phyloP scores from a whole-genome alignment of 2,329 filamentous ascomycete species.

The Annulohypoxylon truncatum region DNA sequence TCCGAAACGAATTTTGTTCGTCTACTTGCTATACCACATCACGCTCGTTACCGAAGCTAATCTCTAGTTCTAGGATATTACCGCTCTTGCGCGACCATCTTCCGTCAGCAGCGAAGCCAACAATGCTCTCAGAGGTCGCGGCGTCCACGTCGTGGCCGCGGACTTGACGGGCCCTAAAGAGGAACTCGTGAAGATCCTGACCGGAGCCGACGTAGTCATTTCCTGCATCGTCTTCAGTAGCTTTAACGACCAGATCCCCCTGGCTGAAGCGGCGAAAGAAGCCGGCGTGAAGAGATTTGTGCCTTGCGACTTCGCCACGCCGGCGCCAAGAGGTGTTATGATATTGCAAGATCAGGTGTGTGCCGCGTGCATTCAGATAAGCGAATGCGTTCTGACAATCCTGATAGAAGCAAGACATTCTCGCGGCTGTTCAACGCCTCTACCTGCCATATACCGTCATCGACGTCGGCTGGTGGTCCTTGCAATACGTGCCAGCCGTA shows the following conservation, averaged over 20 bases:
- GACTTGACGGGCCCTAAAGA: conserved; percentile 58
- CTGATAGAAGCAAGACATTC: conserved; percentile 37
- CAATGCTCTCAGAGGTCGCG: conserved; percentile 53
- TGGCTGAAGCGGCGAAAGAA: conserved; percentile 61
- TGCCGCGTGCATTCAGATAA: background rate
- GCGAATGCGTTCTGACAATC: background rate
- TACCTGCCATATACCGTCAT: conserved; percentile 42
- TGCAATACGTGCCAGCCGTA: conserved; percentile 20
- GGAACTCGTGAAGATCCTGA: conserved; percentile 56
- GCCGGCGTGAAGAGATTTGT: conserved; percentile 64
- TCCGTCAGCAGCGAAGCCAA: conserved; percentile 61
- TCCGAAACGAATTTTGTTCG: conserved; percentile 47
- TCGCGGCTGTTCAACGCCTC: conserved; percentile 36
- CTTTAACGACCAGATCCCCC: conserved; percentile 57
- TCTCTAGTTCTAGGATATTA: conserved; percentile 55
- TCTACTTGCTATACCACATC: background rate
- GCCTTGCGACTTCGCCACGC: conserved; percentile 61
- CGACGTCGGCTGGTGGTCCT: conserved; percentile 42
- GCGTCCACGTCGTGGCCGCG: conserved; percentile 56
- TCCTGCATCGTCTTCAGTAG: conserved; percentile 53
- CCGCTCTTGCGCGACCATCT: conserved; percentile 58
- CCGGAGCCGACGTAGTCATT: conserved; percentile 59
- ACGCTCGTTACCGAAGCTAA: background rate
- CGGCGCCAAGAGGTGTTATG: conserved; percentile 55
- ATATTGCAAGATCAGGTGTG: conserved; percentile 40